Evolutionary conservation across 192 early-diverging fungal species (phyloP), one percentile per base, ranked within the genome.

Genomic region (Podila verticillata): DNA sequence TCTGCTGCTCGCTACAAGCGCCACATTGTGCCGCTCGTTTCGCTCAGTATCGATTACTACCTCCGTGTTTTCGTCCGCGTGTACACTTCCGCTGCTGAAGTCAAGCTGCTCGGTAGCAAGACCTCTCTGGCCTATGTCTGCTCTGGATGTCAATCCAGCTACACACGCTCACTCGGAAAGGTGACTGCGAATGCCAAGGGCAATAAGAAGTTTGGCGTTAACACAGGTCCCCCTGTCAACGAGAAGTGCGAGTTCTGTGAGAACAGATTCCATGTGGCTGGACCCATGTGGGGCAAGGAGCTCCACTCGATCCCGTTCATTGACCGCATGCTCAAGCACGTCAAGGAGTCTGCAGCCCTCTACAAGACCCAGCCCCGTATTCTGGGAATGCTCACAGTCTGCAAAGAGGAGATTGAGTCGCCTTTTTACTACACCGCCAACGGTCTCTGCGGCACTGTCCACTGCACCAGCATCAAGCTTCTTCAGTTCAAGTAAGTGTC

Each of bases 1-100:
- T 90, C 94, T 7, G 97, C 97, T 36, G 91, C 91, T 49, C 89
- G 93, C 51, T 95, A 98, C 78, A 89, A 84, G 63, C 90, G 95
- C 17, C 88, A 89, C 59, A 96, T 99, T 71, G 92, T 91, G 30
- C 97, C 97, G 15, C 83, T 99, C 65, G 84, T 95, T 8, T 94
- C 94, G 29, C 94, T 93, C 68, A 96, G 95, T 84, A 99, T 99
- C 34, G 98, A 99, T 82, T 99, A 97, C 74, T 99, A 99, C 80
- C 88, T 99, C 28, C 90, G 98, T 49, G 89, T 99, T 13, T 99
- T 99, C 87, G 95, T 99, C 35, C 90, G 94, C 19, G 95, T 99
- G 7, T 88, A 91, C 60, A 85, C 90, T 35, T 94, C 91, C 24
- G 84, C 96, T 1, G 70, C 85, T 26, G 67, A 92, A 74, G 90